These are phyloP conservation scores for Oxyria digyna DNA, from an alignment of 148 eudicot species.

Conservation along the genomic window DNA sequence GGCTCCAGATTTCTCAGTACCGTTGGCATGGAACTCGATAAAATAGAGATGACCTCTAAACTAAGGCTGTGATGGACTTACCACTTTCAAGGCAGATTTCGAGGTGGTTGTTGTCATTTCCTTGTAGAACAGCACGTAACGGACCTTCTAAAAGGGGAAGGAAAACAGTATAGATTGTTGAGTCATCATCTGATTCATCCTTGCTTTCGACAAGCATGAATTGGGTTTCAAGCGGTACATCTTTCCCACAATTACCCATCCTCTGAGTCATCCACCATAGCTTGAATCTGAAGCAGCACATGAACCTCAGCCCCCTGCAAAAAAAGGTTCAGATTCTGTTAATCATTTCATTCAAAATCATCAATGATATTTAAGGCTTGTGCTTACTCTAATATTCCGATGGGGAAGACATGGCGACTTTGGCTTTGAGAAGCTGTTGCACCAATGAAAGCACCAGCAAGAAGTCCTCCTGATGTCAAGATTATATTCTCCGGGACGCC, in stretches of 20 bases:
- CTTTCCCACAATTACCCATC: slow-evolving; percentile 79
- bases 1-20: slow-evolving; percentile 14
- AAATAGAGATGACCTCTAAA: background rate
- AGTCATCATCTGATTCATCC: slow-evolving; percentile 33
- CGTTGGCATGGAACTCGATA: slow-evolving; percentile 15
- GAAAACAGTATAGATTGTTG: slow-evolving; percentile 71
- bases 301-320: slow-evolving; percentile 61
- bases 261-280: slow-evolving; percentile 99
- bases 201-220: slow-evolving; percentile 85
- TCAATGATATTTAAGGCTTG: background rate
- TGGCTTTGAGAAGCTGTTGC: slow-evolving; percentile 51
- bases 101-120: slow-evolving; percentile 65
- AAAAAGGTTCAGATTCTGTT: background rate
- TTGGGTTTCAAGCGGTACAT: slow-evolving; percentile 86
- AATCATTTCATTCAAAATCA: background rate
- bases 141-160: slow-evolving; percentile 88
- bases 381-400: slow-evolving; percentile 78
- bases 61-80: slow-evolving; percentile 28
- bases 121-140: slow-evolving; percentile 93
- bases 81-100: slow-evolving; percentile 99
- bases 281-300: slow-evolving; percentile 94
- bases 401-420: slow-evolving; percentile 77
- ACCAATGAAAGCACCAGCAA: slow-evolving; percentile 64
- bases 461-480: slow-evolving; percentile 57
- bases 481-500: slow-evolving; percentile 75